A percentile compares a stretch with the other conserved stretches of the same genome.
phyloP scores from a whole-genome alignment of 352 stramenopile genomes.

The Saprolegnia diclina region DNA sequence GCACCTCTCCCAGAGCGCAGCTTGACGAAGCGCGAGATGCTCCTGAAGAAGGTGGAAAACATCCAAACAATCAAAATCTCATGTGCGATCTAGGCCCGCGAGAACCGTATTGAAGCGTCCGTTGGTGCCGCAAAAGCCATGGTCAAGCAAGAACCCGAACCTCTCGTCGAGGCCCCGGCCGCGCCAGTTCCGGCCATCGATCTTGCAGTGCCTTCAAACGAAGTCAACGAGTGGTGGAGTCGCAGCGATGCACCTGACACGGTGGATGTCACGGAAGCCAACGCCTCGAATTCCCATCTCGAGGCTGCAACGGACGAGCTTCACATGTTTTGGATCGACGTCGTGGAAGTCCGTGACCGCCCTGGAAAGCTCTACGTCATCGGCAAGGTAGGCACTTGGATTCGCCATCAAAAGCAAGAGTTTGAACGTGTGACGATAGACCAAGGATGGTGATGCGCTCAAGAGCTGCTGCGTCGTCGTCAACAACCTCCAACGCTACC shows the following conservation, averaged over 20 bases:
- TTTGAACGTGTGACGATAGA: constrained; percentile 25
- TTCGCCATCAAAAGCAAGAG: background rate
- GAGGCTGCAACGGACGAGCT: constrained; percentile 60
- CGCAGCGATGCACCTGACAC: constrained; percentile 30
- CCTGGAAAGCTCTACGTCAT: constrained; percentile 96
- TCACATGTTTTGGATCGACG: constrained; percentile 97
- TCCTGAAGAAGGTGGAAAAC: constrained; percentile 63
- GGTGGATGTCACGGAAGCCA: constrained; percentile 25
- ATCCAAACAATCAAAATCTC: constrained; percentile 46
- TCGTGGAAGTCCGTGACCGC: constrained; percentile 89
- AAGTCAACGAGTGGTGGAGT: constrained; percentile 79
- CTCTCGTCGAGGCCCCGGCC: constrained; percentile 26
- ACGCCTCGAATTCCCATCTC: constrained; percentile 33
- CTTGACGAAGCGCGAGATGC: constrained; percentile 70
- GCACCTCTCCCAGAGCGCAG: background rate
- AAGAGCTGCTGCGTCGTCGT: constrained; percentile 95
- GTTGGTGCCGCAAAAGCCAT: constrained; percentile 9
- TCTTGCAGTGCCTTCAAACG: constrained; percentile 64
- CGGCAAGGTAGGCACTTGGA: constrained; percentile 87
- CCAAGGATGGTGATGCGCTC: constrained; percentile 50
- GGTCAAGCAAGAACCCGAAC: constrained; percentile 7
- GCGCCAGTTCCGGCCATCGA: constrained; percentile 31
- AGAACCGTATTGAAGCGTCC: constrained; percentile 35
- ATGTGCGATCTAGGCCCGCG: constrained; percentile 50
- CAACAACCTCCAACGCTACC: constrained; percentile 91